Conservation (phyloP, 768 basidiomycete genomes). For the Pleurotus giganteus region DNA sequence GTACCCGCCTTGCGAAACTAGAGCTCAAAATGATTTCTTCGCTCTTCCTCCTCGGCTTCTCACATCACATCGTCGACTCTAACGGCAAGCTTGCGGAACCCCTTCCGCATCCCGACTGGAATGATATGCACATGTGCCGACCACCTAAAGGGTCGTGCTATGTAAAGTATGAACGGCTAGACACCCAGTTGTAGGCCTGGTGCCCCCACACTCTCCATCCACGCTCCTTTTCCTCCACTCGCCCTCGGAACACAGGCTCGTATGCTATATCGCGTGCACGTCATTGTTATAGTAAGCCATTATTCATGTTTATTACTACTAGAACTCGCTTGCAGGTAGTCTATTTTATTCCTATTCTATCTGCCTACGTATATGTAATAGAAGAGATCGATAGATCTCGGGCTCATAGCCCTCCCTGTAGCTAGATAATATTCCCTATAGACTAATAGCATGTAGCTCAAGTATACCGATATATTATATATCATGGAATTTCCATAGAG, state of each 20-base stretch:
- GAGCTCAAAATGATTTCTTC: constrained; percentile 71
- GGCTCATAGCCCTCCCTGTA: not conserved
- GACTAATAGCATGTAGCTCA: not conserved
- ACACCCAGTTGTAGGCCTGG: constrained; percentile 29
- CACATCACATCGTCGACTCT: constrained; percentile 55
- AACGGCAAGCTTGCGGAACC: constrained; percentile 41
- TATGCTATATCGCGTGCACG: constrained; percentile 9
- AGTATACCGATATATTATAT: no score
- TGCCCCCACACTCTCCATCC: not conserved
- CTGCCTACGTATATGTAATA: constrained; percentile 7
- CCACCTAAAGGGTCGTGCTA: constrained; percentile 55
- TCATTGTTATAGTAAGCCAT: constrained; percentile 4
- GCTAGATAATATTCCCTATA: constrained; percentile 1
- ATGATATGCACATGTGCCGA: constrained; percentile 68
- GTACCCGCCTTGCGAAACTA: constrained; percentile 71
- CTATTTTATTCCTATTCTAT: constrained; percentile 3
- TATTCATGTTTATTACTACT: not conserved
- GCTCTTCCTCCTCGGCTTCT: constrained; percentile 65
- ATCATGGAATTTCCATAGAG: not conserved
- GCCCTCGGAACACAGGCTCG: not conserved
- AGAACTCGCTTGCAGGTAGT: not conserved
- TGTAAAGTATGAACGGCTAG: constrained; percentile 46
- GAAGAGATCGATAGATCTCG: not conserved
- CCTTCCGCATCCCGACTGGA: constrained; percentile 72
- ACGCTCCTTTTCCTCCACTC: constrained; percentile 4